Evolutionary conservation across 1,284 basidiomycete species (phyloP), one percentile per base, ranked within the genome.

Genomic region (Farysia itapuensis): DNA sequence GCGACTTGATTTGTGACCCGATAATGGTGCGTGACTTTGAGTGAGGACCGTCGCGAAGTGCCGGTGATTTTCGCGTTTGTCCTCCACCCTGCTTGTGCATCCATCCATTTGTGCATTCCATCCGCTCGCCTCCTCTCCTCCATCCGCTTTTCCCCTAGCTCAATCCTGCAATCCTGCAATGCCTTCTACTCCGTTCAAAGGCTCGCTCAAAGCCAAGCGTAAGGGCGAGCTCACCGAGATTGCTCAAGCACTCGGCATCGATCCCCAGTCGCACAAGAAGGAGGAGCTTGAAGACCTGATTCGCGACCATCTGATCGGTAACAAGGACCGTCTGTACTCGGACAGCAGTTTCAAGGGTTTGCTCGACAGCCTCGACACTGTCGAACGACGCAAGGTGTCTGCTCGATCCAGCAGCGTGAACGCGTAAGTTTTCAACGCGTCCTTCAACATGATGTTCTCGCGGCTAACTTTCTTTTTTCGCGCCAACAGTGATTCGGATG

Each of bases 191-290:
- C 47, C 53, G 5, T 65, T 44, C 64, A 51, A 60, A 47, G 64
- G 64, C 43, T 58, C 64, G 22, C 58, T 69, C 32, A 63, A 63
- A 39, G 56, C 54, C 42, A 67, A 68, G 56, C 43, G 63, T 26
- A 70, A 70, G 61, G 46, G 48, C 22, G 64, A 67, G 26, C 59
- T 70, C 38, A 46, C 51, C 51, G 67, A 70, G 34, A 67, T 70
- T 34, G 67, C 64, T 23, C 39, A 42, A 32, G 54, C 59, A 13
- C 63, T 70, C 34, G 56, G 56, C 26, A 58, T 70, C 52, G 43
- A 43, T 25, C 39, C 44, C 38, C 50, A 64, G 35, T 33, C 43
- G 23, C 41, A 57, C 20, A 56, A 56, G 40, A 63, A 50, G 41
- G 67, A 70, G 34, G 65, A 70, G 45, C 43, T 70, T 26, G 67